Evolutionary conservation across 495 filamentous ascomycete genomes (phyloP).

Genomic region (Bathelium albidoporum): DNA sequence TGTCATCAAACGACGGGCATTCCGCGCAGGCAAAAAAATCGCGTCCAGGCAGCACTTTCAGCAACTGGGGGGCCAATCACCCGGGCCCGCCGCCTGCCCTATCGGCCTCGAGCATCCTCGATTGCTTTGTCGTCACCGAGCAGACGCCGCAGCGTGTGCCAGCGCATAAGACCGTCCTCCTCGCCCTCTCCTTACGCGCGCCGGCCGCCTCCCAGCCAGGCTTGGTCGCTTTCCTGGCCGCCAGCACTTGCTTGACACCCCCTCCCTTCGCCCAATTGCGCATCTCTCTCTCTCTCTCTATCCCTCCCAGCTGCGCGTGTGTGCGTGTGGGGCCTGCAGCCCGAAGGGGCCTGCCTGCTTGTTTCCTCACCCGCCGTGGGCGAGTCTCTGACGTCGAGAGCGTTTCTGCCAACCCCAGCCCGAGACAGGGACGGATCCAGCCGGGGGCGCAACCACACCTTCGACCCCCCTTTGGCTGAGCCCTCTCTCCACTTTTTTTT

Average conservation of each 20-base stretch:
- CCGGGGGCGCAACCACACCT: not conserved
- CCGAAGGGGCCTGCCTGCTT: not conserved
- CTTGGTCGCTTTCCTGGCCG: not conserved
- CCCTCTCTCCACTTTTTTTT: not conserved
- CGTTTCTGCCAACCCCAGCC: not conserved
- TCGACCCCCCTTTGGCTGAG: not conserved
- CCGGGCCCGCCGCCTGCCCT: not conserved
- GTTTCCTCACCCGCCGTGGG: not conserved
- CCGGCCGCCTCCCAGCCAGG: not conserved
- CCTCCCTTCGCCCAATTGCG: too few relatives aligned
- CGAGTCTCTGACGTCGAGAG: constrained; percentile 1
- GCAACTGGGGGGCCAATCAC: not conserved
- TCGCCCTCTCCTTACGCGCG: not conserved
- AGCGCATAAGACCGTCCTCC: not conserved
- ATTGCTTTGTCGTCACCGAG: not conserved
- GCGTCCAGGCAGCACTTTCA: not conserved
- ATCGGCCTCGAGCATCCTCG: not conserved
- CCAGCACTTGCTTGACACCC: too few relatives aligned
- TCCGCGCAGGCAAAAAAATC: not conserved
- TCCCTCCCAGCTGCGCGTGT: not conserved
- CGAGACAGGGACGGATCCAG: not conserved
- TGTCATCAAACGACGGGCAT: not conserved
- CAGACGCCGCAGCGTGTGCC: not conserved
- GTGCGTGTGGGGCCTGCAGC: not conserved
- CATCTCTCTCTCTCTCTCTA: too few relatives aligned